Evolutionary conservation across 352 stramenopile species (phyloP).

Genomic region (Phytophthora pistaciae): DNA sequence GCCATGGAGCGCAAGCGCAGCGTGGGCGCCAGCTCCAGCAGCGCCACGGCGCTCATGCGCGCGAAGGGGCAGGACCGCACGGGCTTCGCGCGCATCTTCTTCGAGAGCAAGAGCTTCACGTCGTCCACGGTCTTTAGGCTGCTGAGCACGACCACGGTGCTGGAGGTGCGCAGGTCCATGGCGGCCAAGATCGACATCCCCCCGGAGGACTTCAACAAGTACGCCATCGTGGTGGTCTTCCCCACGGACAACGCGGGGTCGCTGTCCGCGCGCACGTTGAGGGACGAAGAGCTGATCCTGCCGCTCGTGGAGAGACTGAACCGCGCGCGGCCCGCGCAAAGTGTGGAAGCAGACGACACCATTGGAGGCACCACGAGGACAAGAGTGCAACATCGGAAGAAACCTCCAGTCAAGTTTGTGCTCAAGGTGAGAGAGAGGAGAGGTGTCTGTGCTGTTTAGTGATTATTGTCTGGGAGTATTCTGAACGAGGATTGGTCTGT

Average conservation of each 20-base stretch:
- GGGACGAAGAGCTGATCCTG: slow-evolving; percentile 84
- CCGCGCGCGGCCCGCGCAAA: slow-evolving; percentile 45
- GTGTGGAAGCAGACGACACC: slow-evolving; percentile 58
- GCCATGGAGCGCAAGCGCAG: slow-evolving; percentile 36
- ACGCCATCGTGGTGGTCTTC: slow-evolving; percentile 86
- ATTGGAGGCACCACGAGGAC: slow-evolving; percentile 46
- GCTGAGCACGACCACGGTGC: slow-evolving; percentile 67
- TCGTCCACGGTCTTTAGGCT: slow-evolving; percentile 87
- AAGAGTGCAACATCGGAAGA: slow-evolving; percentile 69
- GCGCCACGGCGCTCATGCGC: slow-evolving; percentile 27
- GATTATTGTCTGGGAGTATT: neutral
- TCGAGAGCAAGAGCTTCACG: slow-evolving; percentile 84
- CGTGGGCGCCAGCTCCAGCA: slow-evolving; percentile 14
- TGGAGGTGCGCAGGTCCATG: slow-evolving; percentile 84
- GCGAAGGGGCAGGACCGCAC: slow-evolving; percentile 52
- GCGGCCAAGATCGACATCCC: slow-evolving; percentile 86
- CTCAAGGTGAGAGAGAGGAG: slow-evolving; percentile 63
- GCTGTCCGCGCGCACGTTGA: slow-evolving; percentile 73
- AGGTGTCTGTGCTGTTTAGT: neutral
- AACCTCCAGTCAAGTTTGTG: slow-evolving; percentile 82
- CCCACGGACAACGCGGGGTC: slow-evolving; percentile 65
- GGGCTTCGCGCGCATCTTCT: slow-evolving; percentile 87
- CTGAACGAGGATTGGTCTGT: slow-evolving; percentile 5
- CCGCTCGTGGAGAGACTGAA: slow-evolving; percentile 78
- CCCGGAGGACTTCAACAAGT: slow-evolving; percentile 66